A percentile compares a stretch with the other conserved stretches of the same genome.
Evolutionary conservation across 2,329 filamentous ascomycete species (phyloP).

Genomic region (Macrophomina phaseolina): DNA sequence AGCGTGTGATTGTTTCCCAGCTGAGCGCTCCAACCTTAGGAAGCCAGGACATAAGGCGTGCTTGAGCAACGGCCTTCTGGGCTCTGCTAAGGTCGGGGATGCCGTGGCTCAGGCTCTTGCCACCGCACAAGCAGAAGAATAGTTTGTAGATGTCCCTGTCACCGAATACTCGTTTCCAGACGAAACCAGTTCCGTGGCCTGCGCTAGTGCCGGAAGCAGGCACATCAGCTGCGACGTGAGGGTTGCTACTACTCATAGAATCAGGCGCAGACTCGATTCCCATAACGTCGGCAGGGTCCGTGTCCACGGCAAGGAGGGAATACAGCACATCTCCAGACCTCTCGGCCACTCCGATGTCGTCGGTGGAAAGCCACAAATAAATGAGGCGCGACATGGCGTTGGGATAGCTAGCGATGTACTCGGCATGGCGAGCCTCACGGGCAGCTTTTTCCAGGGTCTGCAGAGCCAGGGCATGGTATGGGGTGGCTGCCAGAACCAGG

Average conservation of each 20-base stretch:
- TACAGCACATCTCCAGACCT: slow-evolving; percentile 60
- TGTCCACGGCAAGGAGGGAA: slow-evolving; percentile 56
- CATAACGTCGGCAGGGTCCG: slow-evolving; percentile 49
- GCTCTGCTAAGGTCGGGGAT: slow-evolving; percentile 52
- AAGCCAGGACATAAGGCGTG: slow-evolving; percentile 64
- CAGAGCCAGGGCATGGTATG: slow-evolving; percentile 63
- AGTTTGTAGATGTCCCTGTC: slow-evolving; percentile 64
- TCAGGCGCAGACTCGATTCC: slow-evolving; percentile 34
- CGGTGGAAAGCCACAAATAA: slow-evolving; percentile 63
- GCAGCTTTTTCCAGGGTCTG: slow-evolving; percentile 63
- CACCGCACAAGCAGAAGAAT: slow-evolving; percentile 62
- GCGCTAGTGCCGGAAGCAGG: slow-evolving; percentile 1
- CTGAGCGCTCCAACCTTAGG: slow-evolving; percentile 59
- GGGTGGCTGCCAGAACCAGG: slow-evolving; percentile 53
- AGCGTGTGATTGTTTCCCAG: slow-evolving; percentile 59
- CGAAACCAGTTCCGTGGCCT: slow-evolving; percentile 45
- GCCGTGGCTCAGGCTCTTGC: slow-evolving; percentile 43
- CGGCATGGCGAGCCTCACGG: slow-evolving; percentile 58
- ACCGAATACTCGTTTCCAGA: slow-evolving; percentile 68
- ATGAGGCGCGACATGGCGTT: slow-evolving; percentile 62
- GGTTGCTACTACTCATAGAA: slow-evolving; percentile 30
- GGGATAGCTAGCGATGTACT: slow-evolving; percentile 62
- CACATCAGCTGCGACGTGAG: slow-evolving; percentile 9
- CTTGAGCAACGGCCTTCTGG: slow-evolving; percentile 65
- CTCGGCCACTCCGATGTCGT: slow-evolving; percentile 61